Base-by-base conservation (phyloP, 2,329 filamentous ascomycete genomes). In the Claviceps digitariae region DNA sequence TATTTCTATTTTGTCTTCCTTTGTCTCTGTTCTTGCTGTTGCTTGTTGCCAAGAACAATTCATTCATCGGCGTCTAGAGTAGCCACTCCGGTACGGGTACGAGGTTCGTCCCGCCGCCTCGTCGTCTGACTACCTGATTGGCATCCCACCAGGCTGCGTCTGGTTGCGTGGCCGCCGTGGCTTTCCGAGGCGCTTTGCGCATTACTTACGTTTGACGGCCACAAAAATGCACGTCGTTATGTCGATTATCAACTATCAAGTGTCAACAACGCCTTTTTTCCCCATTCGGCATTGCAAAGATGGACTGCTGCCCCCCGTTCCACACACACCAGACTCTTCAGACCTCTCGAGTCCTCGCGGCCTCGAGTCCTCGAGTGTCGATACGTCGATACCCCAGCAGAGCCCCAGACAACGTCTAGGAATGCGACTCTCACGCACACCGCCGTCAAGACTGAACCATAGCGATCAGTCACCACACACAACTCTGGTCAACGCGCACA, bases 51-150 rank as follows among this genome's bases (percentile, higher is more conserved):
- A n/a, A n/a, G n/a, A 23, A 31, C 29, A 49, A 21, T 49, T 21
- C 29, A 12, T 40, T 20, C 47, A 43, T 29, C 47, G 25, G 3
- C 2, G 31, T 9, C 9, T 23, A 29, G 21, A 50, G 51, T 51
- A 49, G 52, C 25, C 44, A 43, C 44, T 29, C 31, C 52, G 49
- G 47, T 48, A 54, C 34, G 52, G 52, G 50, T 54, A 52, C 50
- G 55, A 54, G 55, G 50, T 56, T 56, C 50, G 50, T 56, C 50
- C 55, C 55, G 55, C 50, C 52, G 34, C 31, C 31, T 56, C 27
- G 49, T 54, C 54, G 51, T 51, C 48, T 55, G 54, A 55, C 54
- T 53, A 21, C 17, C 48, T 47, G 45, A 31, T 47, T 48, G 48
- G 44, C 47, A 36, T 38, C 46, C 53, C 53, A 52, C 44, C 13